Base-by-base conservation (phyloP, 2,329 filamentous ascomycete genomes). In the Aureobasidium sp. region DNA sequence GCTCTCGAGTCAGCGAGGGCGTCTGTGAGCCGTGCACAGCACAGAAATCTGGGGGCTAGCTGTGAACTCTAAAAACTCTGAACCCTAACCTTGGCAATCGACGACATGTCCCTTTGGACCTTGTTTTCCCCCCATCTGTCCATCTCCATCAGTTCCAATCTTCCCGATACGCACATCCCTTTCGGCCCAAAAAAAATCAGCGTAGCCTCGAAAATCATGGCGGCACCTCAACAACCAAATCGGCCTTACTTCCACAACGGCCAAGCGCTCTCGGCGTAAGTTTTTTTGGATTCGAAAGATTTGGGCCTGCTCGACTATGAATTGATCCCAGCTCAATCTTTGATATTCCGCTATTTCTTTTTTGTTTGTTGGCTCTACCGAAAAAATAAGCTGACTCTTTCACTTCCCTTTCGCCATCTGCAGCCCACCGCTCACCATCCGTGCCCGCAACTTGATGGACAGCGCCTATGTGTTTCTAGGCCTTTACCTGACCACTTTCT, bases 401-500 rank as follows among this genome's bases (percentile, higher is more conserved):
- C 22, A 25, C 32, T 37, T 38, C 37, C 30, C 11, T 21, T n/a
- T n/a, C n/a, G n/a, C n/a, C n/a, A n/a, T n/a, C n/a, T n/a, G n/a
- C n/a, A 76, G 73, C 37, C 72, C 73, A 11, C 74, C 74, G 3
- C 53, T 76, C 45, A 63, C 70, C 14, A 68, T 71, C 54, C 74
- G 72, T 44, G 47, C 72, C 54, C 63, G 61, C 44, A 69, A 68
- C 57, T 67, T 72, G 61, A 53, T 71, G 55, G 65, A 74, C 44
- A 64, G 62, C 51, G 54, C 71, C 47, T 77, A 76, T 58, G 61
- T 71, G 56, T 75, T 76, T 58, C 38, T 77, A 4, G 74, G 74
- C 5, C 63, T 77, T 21, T 77, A 77, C 55, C 59, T 77, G 24
- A 71, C 72, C 37, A 73, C 70, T 37, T 64, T 77, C 8, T 74